Evolutionary conservation across 192 early-diverging fungal genomes (phyloP), one percentile per base, ranked within the genome.

Genomic region (Coemansia sp.): DNA sequence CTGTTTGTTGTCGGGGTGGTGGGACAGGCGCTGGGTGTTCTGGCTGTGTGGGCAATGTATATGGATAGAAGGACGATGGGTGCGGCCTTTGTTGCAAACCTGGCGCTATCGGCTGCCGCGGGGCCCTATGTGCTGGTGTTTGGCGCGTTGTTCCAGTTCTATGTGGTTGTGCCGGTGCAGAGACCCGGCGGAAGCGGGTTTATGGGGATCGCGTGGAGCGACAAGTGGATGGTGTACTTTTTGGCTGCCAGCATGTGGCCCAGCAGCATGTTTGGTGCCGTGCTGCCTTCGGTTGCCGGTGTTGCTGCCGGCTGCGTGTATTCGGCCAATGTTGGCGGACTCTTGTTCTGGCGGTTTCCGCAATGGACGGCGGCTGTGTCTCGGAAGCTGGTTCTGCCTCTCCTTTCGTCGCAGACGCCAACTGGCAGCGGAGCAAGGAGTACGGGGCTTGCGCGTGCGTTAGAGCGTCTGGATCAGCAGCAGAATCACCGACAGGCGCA

Each of bases 261-360:
- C 23, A 44, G 50, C 6, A 21, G 65, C 9, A 50, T 63, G 53
- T 32, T 50, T 2, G 58, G 26, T 26, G 40, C 50, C 4, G 13
- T 39, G 5, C 16, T 64, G 54, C 71, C 65, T 9, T 61, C 66
- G 18, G 26, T 18, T 45, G 65, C 66, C 1, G 71, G 71, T 8
- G 56, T 74, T 2, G 54, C 43, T 41, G 71, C 71, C 1, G 44
- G 64, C 40, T 39, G 54, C 50, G 61, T 64, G 15, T 74, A 74
- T n/a, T 49, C 32, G 43, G 69, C 69, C 0, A 54, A 70, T 19
- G 32, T 71, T 45, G 70, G 56, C 1, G 70, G 70, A 23, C 64
- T 71, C 7, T 16, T n/a, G 70, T 23, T 39, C 47, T 71, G 70
- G 70, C 70, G 70, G 5, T 43, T 71, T 47, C 70, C 70, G 41